Evolutionary conservation across 306 rosid species (phyloP).

Genomic region (Begonia masoniana): DNA sequence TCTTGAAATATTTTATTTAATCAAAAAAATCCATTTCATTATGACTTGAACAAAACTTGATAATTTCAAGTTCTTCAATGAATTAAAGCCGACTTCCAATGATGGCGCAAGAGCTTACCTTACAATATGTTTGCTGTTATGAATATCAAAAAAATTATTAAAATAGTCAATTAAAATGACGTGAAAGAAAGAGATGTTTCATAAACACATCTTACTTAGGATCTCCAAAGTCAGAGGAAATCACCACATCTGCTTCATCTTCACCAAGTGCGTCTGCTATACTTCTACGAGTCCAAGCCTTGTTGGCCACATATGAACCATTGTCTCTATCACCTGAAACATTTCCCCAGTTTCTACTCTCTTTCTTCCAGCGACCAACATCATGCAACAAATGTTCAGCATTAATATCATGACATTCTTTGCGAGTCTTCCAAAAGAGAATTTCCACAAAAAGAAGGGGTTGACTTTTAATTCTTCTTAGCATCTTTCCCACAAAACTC

Average conservation of each 20-base stretch:
- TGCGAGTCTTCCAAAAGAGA: constrained; percentile 89
- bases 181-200: not conserved
- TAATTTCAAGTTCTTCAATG: too few species aligned
- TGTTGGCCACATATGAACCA: constrained; percentile 31
- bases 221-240: constrained; percentile 40
- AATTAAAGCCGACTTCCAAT: too few species aligned
- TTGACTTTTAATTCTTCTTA: constrained; percentile 69
- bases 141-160: constrained; percentile 5
- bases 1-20: too few species aligned
- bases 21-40: too few species aligned
- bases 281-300: constrained; percentile 43
- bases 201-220: constrained; percentile 38
- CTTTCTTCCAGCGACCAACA: constrained; percentile 58
- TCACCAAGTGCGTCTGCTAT: constrained; percentile 98
- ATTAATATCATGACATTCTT: constrained; percentile 80
- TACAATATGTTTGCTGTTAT: too few species aligned
- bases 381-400: constrained; percentile 74
- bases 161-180: too few species aligned
- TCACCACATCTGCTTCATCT: constrained; percentile 86
- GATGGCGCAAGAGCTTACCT: too few species aligned
- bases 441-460: constrained; percentile 86
- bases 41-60: too few species aligned
- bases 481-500: constrained; percentile 67
- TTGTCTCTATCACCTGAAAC: constrained; percentile 25
- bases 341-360: constrained; percentile 34